Conservation (phyloP, 495 filamentous ascomycete genomes). For the Clohesyomyces aquaticus region DNA sequence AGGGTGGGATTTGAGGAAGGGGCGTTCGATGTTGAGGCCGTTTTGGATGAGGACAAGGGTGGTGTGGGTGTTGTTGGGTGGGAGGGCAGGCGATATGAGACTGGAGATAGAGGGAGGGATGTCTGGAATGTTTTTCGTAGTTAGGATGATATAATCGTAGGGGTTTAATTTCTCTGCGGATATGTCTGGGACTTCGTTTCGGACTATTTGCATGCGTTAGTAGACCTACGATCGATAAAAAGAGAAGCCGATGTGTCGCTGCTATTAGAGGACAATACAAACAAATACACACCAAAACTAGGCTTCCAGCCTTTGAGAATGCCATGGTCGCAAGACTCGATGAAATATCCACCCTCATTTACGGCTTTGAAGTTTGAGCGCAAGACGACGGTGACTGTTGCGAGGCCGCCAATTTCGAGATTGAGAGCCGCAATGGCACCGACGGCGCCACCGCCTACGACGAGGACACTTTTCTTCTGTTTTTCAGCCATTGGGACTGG, state of each 20-base stretch:
- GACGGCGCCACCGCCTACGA: constrained; percentile 44
- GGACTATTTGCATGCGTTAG: constrained; percentile 44
- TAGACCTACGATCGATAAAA: not conserved
- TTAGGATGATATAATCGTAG: constrained; percentile 65
- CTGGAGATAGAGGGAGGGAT: constrained; percentile 51
- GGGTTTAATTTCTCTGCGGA: constrained; percentile 32
- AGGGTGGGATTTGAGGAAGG: constrained; percentile 56
- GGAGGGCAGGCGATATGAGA: constrained; percentile 59
- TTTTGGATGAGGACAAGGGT: constrained; percentile 65
- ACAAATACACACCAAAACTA: constrained; percentile 20
- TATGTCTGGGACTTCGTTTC: constrained; percentile 50
- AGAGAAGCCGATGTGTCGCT: not conserved
- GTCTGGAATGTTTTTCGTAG: constrained; percentile 61
- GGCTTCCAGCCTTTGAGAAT: constrained; percentile 41
- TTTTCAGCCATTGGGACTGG: constrained; percentile 26
- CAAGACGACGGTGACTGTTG: constrained; percentile 41
- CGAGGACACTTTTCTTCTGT: constrained; percentile 39
- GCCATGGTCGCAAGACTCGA: constrained; percentile 47
- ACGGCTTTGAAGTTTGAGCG: constrained; percentile 46
- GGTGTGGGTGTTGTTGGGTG: constrained; percentile 49
- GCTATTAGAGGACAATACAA: not conserved
- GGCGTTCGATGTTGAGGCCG: constrained; percentile 65
- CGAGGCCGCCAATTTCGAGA: constrained; percentile 42
- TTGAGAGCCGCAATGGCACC: constrained; percentile 44
- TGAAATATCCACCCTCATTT: constrained; percentile 39